Evolutionary conservation across 106 monocot species (phyloP).

Genomic region (Ottelia alismoides): DNA sequence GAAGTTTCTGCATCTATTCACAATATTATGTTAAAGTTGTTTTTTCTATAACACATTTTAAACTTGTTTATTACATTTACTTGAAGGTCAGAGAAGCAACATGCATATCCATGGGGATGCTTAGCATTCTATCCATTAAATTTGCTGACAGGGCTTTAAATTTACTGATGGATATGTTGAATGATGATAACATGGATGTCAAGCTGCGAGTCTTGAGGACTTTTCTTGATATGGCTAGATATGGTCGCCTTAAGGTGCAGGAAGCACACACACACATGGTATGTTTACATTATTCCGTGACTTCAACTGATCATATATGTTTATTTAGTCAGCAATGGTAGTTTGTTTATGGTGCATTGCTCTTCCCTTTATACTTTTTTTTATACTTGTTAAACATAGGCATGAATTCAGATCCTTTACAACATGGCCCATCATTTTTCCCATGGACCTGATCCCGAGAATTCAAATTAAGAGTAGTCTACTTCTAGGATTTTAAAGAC

Average conservation of each 20-base stretch:
- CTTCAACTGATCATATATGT: too few relatives aligned
- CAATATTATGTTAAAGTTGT: neutral
- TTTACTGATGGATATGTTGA: conserved; percentile 73
- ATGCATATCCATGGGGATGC: conserved; percentile 62
- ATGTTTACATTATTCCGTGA: too few relatives aligned
- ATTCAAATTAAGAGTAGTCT: too few relatives aligned
- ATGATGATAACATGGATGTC: conserved; percentile 60
- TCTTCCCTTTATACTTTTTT: too few relatives aligned
- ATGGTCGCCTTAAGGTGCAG: conserved; percentile 40
- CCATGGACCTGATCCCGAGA: too few relatives aligned
- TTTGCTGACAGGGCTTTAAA: conserved; percentile 52
- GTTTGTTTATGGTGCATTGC: too few relatives aligned
- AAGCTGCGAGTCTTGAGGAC: conserved; percentile 47
- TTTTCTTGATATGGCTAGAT: conserved; percentile 53
- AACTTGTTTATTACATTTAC: neutral
- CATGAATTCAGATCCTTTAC: too few relatives aligned
- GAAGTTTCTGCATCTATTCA: neutral
- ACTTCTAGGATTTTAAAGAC: too few relatives aligned
- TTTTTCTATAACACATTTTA: neutral
- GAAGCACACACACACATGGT: conserved; percentile 86
- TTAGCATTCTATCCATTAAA: conserved; percentile 38
- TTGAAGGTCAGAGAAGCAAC: conserved; percentile 60
- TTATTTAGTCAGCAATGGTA: too few relatives aligned
- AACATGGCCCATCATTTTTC: too few relatives aligned
- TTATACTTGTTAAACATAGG: too few relatives aligned